Evolutionary conservation across 2,329 filamentous ascomycete genomes (phyloP).

Genomic region (Scedosporium minutisporum): DNA sequence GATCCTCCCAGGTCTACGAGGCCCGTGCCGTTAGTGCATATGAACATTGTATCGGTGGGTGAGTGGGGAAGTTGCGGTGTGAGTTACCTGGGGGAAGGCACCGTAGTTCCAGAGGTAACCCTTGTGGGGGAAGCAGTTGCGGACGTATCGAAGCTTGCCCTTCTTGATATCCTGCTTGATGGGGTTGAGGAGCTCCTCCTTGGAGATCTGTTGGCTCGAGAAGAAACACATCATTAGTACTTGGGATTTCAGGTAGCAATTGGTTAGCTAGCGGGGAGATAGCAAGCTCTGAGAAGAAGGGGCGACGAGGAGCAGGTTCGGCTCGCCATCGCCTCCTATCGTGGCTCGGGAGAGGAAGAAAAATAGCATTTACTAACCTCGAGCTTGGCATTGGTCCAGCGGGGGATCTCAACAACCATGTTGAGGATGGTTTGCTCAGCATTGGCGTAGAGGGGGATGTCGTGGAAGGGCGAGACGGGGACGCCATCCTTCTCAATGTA

Average conservation of each 20-base stretch:
- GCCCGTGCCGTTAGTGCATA: not conserved
- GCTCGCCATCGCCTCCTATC: not conserved
- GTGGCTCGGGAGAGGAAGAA: not conserved
- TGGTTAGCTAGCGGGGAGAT: not conserved
- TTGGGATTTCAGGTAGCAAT: no score
- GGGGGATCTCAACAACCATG: constrained; percentile 98
- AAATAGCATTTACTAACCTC: constrained; percentile 57
- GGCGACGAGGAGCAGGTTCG: not conserved
- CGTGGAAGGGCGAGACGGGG: constrained; percentile 92
- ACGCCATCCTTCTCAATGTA: constrained; percentile 97
- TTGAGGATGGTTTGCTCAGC: constrained; percentile 91
- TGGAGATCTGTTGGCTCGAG: constrained; percentile 64
- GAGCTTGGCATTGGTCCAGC: constrained; percentile 99
- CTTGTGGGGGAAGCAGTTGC: constrained; percentile 99
- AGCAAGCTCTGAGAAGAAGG: not conserved
- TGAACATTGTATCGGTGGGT: not conserved
- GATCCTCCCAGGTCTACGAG: constrained; percentile 93
- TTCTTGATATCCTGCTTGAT: constrained; percentile 99
- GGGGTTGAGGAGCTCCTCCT: constrained; percentile 95
- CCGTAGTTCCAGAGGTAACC: constrained; percentile 99
- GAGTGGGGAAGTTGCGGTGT: constrained; percentile 2
- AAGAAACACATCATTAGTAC: no score
- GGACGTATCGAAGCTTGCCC: constrained; percentile 97
- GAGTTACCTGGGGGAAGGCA: constrained; percentile 86
- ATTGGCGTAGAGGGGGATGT: constrained; percentile 96